A percentile compares a stretch with the other conserved stretches of the same genome.
Evolutionary conservation across 23 red algal genomes (phyloP).

Genomic region (Cyanidioschyzon merolae): DNA sequence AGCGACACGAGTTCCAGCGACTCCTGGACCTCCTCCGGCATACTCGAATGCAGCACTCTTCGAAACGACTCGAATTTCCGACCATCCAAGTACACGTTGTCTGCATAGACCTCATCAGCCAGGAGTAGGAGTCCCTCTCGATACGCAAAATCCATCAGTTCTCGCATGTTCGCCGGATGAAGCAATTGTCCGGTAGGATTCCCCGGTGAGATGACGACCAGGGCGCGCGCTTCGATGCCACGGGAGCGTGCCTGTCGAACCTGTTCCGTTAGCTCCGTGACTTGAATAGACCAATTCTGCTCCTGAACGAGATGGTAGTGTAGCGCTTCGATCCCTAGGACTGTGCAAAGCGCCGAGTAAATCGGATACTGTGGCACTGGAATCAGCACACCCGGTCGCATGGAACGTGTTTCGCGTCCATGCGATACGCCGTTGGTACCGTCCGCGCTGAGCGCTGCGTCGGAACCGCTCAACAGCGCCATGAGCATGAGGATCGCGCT

Average conservation of each 20-base stretch:
- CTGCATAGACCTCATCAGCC: conserved; percentile 95
- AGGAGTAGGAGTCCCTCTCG: conserved; percentile 55
- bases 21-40: conserved; percentile 16
- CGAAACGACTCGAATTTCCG: conserved; percentile 83
- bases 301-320: conserved; percentile 80
- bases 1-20: conserved; percentile 54
- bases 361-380: conserved; percentile 96
- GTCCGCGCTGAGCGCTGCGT: not conserved
- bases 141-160: conserved; percentile 64
- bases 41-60: conserved; percentile 41
- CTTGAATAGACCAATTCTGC: conserved; percentile 45
- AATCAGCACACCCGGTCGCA: conserved; percentile 47
- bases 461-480: conserved; percentile 30
- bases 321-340: conserved; percentile 31
- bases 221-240: conserved; percentile 45
- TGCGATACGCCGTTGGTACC: not conserved
- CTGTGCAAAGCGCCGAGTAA: conserved; percentile 62
- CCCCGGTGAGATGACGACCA: conserved; percentile 86
- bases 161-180: conserved; percentile 34
- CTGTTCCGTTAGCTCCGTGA: conserved; percentile 48
- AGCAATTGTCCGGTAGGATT: conserved; percentile 95
- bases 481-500: conserved; percentile 60
- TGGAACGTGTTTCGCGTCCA: not conserved
- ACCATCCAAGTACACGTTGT: conserved; percentile 57
- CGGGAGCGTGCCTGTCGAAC: conserved; percentile 19